Base-by-base conservation (phyloP, 73 alveolate genomes). In the Paramecium caudatum region DNA sequence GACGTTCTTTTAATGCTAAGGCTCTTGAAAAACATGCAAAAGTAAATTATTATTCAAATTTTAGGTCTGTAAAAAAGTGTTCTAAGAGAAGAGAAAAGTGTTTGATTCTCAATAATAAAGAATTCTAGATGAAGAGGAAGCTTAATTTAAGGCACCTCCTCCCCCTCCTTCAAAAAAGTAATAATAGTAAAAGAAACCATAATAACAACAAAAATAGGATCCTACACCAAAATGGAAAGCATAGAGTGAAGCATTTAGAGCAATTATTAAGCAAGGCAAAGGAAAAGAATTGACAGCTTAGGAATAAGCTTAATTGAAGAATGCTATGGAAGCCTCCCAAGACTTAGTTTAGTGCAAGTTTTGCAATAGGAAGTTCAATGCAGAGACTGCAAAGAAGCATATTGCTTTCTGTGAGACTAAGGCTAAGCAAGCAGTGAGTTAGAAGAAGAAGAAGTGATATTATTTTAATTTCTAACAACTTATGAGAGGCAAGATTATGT, bases 31-130 rank as follows among this genome's bases (percentile, higher is more conserved):
- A 91, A 47, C 97, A 94, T 90, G 81, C 65, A 9, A 74, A 74
- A 43, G 88, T 74, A 74, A 12, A 65, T 10, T 43, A 39, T 15
- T 36, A 15, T 3, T 15, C 6, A 19, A 16, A 5, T 32, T 36
- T 32, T 81, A 82, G 81, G 50, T 94, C 34, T 94, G 98, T 90
- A 91, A 94, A 65, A 94, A 94, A 48, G 98, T 94, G 63, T 94
- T 94, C 74, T 41, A 81, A 48, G 45, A 91, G 49, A 94, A 94
- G 88, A 46, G 96, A 21, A 94, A 94, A 62, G 94, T 39, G 25
- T 94, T 94, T 45, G 90, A 94, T 70, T 74, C 81, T 23, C 50
- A 50, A 32, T 49, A 86, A 50, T 90, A 94, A 45, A 91, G 97
- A 62, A 4, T 9, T 9, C 16, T 74, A 19, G 88, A 74, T 12